Base-by-base conservation (phyloP, 805 yeast species). In the Kuraishia hungarica region DNA sequence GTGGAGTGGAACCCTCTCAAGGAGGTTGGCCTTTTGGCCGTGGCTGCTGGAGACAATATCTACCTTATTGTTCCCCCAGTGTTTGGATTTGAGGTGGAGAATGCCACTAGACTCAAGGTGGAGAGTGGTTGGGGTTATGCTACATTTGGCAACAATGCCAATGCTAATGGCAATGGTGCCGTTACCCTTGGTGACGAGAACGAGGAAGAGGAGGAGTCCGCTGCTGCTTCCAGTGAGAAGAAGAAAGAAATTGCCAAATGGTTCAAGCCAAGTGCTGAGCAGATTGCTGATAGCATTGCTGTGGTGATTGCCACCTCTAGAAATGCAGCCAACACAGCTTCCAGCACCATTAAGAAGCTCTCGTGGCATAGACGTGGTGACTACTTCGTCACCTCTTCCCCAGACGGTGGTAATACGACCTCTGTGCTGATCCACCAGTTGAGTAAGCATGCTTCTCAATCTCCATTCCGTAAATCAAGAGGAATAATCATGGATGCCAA, bases 301-400 rank as follows among this genome's bases (percentile, higher is more conserved):
- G 85, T 89, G 2, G 82, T 88, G 20, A 79, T 94, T 52, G 81
- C 87, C 54, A 75, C 80, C 56, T 64, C 71, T n/a, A 61, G 70
- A 50, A 71, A 72, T 50, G 58, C 63, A n/a, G 59, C 61, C 11
- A 56, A 67, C 19, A 77, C 87, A 59, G 69, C 73, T 19, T 80
- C 83, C 58, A 79, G 78, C 64, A 79, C 88, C 0, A 82, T 93
- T 58, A 91, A 89, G 71, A 86, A 84, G 65, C 61, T 94, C 22
- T 81, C 96, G 61, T 94, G 99, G 99, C 99, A 94, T 71, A 80
- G 97, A 69, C 87, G 88, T 66, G 99, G 99, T 64, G 99, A 94
- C 74, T 94, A 94, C 68, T 89, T 94, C 63, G 96, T 93, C 60
- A 85, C 96, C 2, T 96, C 90, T n/a, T 84, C 96, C n/a, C 97